phyloP scores from a whole-genome alignment of 108 stramenopile genomes.

The Discostella stelligeroides region DNA sequence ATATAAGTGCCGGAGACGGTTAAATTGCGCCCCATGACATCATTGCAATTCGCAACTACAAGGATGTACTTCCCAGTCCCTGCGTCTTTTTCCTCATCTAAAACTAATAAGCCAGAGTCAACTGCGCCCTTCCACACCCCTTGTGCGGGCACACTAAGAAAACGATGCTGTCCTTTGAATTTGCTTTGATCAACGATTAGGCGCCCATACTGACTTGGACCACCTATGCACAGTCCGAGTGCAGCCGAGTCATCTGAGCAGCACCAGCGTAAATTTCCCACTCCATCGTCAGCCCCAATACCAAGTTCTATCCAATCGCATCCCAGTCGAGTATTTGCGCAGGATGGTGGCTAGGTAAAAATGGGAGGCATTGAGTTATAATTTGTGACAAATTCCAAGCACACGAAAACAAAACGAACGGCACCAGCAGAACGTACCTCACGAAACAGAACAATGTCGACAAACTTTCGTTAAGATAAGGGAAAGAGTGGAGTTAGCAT shows the following conservation, averaged over 20 bases:
- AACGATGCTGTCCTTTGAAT: slow-evolving; percentile 66
- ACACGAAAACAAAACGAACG: neutral
- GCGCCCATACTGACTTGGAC: slow-evolving; percentile 56
- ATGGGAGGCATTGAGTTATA: neutral
- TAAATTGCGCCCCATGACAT: slow-evolving; percentile 58
- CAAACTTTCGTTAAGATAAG: slow-evolving; percentile 35
- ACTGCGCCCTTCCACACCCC: slow-evolving; percentile 56
- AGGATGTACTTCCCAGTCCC: slow-evolving; percentile 71
- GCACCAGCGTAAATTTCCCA: slow-evolving; percentile 69
- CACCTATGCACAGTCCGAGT: slow-evolving; percentile 60
- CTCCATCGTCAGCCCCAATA: slow-evolving; percentile 63
- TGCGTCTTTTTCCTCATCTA: slow-evolving; percentile 50
- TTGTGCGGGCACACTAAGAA: slow-evolving; percentile 61
- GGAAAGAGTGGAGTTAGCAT: slow-evolving; percentile 19
- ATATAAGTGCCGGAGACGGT: slow-evolving; percentile 65
- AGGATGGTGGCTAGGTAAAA: slow-evolving; percentile 55
- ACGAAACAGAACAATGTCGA: slow-evolving; percentile 51
- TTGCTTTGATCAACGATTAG: slow-evolving; percentile 65
- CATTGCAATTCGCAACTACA: slow-evolving; percentile 83
- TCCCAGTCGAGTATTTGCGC: slow-evolving; percentile 63
- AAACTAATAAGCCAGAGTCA: slow-evolving; percentile 49
- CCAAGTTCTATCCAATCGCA: slow-evolving; percentile 86
- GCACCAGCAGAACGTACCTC: slow-evolving; percentile 28
- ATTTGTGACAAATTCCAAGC: neutral
- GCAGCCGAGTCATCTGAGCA: slow-evolving; percentile 75